These are phyloP conservation scores for Pseudogymnoascus sp. DNA, from an alignment of 2,329 filamentous ascomycete species.

Conservation along the genomic window DNA sequence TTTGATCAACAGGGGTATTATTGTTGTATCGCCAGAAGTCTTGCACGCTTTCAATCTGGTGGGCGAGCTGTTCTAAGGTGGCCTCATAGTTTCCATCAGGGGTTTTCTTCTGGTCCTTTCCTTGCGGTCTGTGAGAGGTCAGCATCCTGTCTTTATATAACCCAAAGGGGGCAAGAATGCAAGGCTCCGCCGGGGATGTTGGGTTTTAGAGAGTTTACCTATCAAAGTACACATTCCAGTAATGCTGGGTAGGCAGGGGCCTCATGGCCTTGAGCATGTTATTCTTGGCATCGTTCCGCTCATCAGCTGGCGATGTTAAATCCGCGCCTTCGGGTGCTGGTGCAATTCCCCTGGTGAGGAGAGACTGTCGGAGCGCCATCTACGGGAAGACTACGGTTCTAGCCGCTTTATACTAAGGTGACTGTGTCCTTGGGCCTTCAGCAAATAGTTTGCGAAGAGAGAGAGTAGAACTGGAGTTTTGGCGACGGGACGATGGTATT, in stretches of 20 bases:
- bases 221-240: constrained; percentile 67
- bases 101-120: constrained; percentile 29
- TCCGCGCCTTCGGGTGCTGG: constrained; percentile 51
- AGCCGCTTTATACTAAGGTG: constrained; percentile 6
- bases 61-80: constrained; percentile 51
- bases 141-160: background rate
- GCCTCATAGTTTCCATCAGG: constrained; percentile 25
- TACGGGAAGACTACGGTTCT: constrained; percentile 7
- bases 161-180: background rate
- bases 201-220: constrained; percentile 32
- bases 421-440: constrained; percentile 1
- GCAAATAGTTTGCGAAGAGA: background rate
- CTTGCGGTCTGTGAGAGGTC: constrained; percentile 21
- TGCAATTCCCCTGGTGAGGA: constrained; percentile 57
- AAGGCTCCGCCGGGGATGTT: background rate
- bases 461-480: background rate
- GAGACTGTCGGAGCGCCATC: constrained; percentile 49
- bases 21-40: constrained; percentile 81
- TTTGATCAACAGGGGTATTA: constrained; percentile 67
- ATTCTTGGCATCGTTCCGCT: constrained; percentile 72
- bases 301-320: constrained; percentile 60
- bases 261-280: constrained; percentile 71
- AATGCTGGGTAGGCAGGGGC: constrained; percentile 68
- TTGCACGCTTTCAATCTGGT: constrained; percentile 68
- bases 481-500: background rate